Evolutionary conservation across 1,284 basidiomycete species (phyloP), one percentile per base, ranked within the genome.

Genomic region (Cystobasidium sp.): DNA sequence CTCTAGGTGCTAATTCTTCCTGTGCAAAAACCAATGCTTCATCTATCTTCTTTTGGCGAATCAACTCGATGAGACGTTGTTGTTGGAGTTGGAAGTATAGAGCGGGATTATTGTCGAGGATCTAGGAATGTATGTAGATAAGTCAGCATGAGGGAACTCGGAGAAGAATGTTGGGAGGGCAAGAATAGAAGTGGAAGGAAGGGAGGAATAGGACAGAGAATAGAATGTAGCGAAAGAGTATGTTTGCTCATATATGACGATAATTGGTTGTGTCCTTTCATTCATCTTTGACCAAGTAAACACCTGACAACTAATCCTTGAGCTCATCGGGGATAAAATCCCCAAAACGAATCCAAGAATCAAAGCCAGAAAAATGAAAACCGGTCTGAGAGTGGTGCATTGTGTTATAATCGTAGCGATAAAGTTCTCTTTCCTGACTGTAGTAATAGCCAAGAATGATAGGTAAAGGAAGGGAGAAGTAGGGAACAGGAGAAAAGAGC

Each of bases 301-400:
- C 16, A 18, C 47, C 64, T 18, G 44, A 43, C 43, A 63, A 47
- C 47, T 41, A n/a, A n/a, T n/a, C n/a, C n/a, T n/a, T n/a, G n/a
- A n/a, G n/a, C n/a, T n/a, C n/a, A n/a, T n/a, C n/a, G n/a, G n/a
- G n/a, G n/a, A n/a, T n/a, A n/a, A n/a, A n/a, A n/a, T n/a, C n/a
- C n/a, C n/a, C n/a, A n/a, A n/a, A n/a, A n/a, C n/a, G n/a, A n/a
- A n/a, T n/a, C n/a, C 61, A 46, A 55, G 22, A 47, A 7, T 49
- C 22, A 49, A n/a, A 18, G 14, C n/a, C 43, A 9, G 46, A 56
- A 70, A 43, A 41, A 62, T 61, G 20, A 61, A 43, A 59, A 47
- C 24, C 81, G 86, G 88, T 86, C 90, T 97, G 87, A 89, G 95
- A 91, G 94, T 97, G 95, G 95, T 98, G 95, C 95, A 97, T 97